These are phyloP conservation scores for Allium fistulosum DNA, from an alignment of 106 monocot species.

Conservation along the genomic window DNA sequence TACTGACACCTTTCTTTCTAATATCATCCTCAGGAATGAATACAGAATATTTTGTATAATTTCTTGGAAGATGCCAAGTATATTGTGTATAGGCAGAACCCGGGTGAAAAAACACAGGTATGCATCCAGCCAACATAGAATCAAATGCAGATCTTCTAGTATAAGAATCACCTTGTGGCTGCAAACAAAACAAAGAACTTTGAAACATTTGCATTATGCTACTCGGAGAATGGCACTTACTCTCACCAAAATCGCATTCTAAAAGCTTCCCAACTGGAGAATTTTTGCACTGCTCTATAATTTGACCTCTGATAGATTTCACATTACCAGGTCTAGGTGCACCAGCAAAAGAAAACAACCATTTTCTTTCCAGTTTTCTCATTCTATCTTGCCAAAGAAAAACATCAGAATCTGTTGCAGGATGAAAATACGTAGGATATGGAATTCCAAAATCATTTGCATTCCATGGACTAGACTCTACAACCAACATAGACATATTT, in stretches of 20 bases:
- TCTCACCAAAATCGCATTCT: slow-evolving; percentile 77
- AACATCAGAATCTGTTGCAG: slow-evolving; percentile 33
- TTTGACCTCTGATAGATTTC: slow-evolving; percentile 50
- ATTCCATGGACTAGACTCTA: slow-evolving; percentile 71
- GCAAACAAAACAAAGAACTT: slow-evolving; percentile 79
- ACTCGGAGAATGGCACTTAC: slow-evolving; percentile 65
- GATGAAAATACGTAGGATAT: slow-evolving; percentile 71
- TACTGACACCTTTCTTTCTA: slow-evolving; percentile 45
- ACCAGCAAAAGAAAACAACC: slow-evolving; percentile 68
- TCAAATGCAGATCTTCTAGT: slow-evolving; percentile 89
- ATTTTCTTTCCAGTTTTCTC: slow-evolving; percentile 32
- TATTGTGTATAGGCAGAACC: slow-evolving; percentile 81
- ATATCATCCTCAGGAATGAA: slow-evolving; percentile 77
- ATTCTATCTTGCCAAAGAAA: slow-evolving; percentile 44
- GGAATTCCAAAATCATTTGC: slow-evolving; percentile 54
- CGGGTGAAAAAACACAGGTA: slow-evolving; percentile 94
- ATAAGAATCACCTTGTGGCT: slow-evolving; percentile 85
- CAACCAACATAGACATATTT: slow-evolving; percentile 68
- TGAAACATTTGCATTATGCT: slow-evolving; percentile 85
- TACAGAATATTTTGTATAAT: slow-evolving; percentile 65
- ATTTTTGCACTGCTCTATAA: slow-evolving; percentile 57
- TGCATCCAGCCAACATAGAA: slow-evolving; percentile 88
- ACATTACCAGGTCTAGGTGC: slow-evolving; percentile 30
- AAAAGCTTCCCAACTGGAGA: slow-evolving; percentile 48
- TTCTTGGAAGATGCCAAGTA: slow-evolving; percentile 81